These are phyloP conservation scores for Didymella pomorum DNA, from an alignment of 2,329 filamentous ascomycete species.

Conservation along the genomic window DNA sequence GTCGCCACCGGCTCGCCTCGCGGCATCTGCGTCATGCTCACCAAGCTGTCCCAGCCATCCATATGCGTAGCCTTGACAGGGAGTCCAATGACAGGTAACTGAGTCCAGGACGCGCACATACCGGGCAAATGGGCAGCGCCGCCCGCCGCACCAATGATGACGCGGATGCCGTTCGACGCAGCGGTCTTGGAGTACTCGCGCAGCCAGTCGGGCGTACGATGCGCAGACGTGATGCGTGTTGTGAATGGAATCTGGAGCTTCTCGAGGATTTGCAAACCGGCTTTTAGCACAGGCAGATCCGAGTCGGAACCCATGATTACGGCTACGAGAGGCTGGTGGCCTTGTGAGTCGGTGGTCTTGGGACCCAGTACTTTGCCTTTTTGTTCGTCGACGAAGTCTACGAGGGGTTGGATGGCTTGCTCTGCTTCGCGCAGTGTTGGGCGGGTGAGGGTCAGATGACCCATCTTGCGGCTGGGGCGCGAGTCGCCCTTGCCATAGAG, in stretches of 20 bases:
- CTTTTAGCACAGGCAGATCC: slow-evolving; percentile 72
- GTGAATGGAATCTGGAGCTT: slow-evolving; percentile 77
- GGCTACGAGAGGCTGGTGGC: slow-evolving; percentile 66
- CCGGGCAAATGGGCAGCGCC: slow-evolving; percentile 62
- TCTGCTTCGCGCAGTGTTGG: slow-evolving; percentile 73
- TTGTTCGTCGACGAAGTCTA: slow-evolving; percentile 69
- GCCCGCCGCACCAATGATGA: slow-evolving; percentile 60
- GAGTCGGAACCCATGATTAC: slow-evolving; percentile 88
- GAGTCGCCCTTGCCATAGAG: slow-evolving; percentile 89
- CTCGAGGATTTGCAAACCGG: slow-evolving; percentile 71
- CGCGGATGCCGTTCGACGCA: slow-evolving; percentile 48
- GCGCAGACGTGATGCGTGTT: slow-evolving; percentile 78
- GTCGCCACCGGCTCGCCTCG: slow-evolving; percentile 55
- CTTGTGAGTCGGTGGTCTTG: slow-evolving; percentile 15
- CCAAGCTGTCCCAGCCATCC: slow-evolving; percentile 59
- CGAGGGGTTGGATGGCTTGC: slow-evolving; percentile 72
- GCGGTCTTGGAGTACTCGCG: slow-evolving; percentile 55
- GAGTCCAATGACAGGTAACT: slow-evolving; percentile 60
- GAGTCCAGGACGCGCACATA: slow-evolving; percentile 60
- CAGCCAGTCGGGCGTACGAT: slow-evolving; percentile 60
- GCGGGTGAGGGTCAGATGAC: slow-evolving; percentile 85
- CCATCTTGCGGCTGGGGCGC: slow-evolving; percentile 90
- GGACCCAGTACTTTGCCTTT: slow-evolving; percentile 48
- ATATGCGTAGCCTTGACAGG: slow-evolving; percentile 60
- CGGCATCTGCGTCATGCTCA: slow-evolving; percentile 63